Evolutionary conservation across 2,329 filamentous ascomycete genomes (phyloP), one percentile per base, ranked within the genome.

Genomic region (Akanthomyces lecanii): DNA sequence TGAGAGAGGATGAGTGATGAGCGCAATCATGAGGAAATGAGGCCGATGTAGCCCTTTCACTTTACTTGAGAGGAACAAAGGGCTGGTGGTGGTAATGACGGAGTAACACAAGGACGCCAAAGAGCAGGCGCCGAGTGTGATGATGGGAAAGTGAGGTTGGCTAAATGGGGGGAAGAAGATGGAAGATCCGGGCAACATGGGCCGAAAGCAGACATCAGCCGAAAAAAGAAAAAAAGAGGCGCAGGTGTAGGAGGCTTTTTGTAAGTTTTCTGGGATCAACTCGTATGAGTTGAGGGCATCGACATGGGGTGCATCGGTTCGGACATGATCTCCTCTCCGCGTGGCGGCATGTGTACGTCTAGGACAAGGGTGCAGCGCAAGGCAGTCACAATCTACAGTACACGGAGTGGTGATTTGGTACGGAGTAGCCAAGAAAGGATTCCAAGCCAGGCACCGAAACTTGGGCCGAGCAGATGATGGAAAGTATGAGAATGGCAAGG

Each of bases 161-260:
- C 57, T 18, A 47, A 52, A 40, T 28, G 18, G 16, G 40, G 50
- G 38, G 21, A 5, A 38, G 21, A 25, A 14, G 6, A 21, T 16
- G 6, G 59, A 54, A 42, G 59, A 61, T 61, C 50, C 59, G 59
- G 59, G 28, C 42, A 4, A 36, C 28, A 36, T 25, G 40, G 30
- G n/a, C 59, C 50, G 48, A 25, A 52, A 44, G 25, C 5, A 36
- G 52, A 42, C 16, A 12, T 40, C 38, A 33, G 16, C 28, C 28
- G 4, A 12, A 16, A 11, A 30, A 14, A 8, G 16, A 18, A 30
- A 28, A 18, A 50, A 18, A 5, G 21, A 21, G 21, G 21, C 23
- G 23, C 23, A 14, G 25, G 25, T 30, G 25, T 6, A 33, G 42
- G n/a, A 38, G n/a, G 21, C 21, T 30, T 21, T 21, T 6, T 50